Conservation (phyloP, 2,329 filamentous ascomycete genomes). For the Berkeleyomyces rouxiae region DNA sequence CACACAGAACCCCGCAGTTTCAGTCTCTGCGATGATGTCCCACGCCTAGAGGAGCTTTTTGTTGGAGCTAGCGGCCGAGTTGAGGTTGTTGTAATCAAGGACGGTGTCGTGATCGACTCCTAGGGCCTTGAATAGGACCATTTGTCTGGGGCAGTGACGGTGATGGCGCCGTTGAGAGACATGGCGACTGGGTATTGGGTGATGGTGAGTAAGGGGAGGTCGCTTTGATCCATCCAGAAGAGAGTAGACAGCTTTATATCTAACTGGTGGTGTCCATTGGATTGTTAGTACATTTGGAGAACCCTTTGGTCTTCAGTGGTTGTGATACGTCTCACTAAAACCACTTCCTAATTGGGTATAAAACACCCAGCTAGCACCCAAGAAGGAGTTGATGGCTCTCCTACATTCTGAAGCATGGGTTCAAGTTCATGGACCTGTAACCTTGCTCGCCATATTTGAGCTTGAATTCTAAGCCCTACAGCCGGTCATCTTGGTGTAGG, state of each 20-base stretch:
- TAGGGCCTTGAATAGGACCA: constrained; percentile 23
- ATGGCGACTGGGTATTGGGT: not conserved
- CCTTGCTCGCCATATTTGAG: too few relatives aligned
- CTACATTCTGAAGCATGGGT: too few relatives aligned
- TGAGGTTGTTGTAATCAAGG: constrained; percentile 28
- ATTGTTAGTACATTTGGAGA: not conserved
- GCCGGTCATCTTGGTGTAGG: too few relatives aligned
- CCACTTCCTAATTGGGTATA: not conserved
- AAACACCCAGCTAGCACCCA: too few relatives aligned
- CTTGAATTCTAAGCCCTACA: too few relatives aligned
- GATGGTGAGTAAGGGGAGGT: not conserved
- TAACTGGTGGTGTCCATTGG: not conserved
- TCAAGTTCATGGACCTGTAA: too few relatives aligned
- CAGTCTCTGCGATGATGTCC: constrained; percentile 16
- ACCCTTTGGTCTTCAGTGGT: not conserved
- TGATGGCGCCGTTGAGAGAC: constrained; percentile 8
- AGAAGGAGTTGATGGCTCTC: too few relatives aligned
- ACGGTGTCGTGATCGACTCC: constrained; percentile 26
- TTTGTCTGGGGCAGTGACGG: constrained; percentile 11
- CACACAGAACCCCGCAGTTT: constrained; percentile 19
- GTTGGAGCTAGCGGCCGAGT: constrained; percentile 14
- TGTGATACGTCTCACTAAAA: not conserved
- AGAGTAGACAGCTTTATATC: not conserved
- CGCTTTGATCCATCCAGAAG: too few relatives aligned
- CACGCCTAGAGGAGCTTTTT: constrained; percentile 17